Percentiles rank a stretch among this genome's conserved stretches.
Evolutionary conservation across 1,284 basidiomycete species (phyloP).

Genomic region (Tylopilus orsonianus): DNA sequence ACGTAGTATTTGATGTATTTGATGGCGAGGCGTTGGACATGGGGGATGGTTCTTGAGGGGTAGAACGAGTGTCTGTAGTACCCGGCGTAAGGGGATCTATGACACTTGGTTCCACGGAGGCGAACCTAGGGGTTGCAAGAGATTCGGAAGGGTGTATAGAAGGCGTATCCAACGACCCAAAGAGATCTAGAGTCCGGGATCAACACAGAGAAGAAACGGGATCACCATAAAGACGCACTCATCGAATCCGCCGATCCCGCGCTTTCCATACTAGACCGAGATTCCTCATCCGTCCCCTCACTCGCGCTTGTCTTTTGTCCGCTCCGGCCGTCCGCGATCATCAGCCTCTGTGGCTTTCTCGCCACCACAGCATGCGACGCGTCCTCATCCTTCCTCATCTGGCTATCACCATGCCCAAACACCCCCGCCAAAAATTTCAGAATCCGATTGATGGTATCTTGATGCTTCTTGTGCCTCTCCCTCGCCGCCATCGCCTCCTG

Average conservation of each 20-base stretch:
- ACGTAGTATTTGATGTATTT: slow-evolving; percentile 13
- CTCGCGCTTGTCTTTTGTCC: slow-evolving; percentile 40
- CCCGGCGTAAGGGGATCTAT: slow-evolving; percentile 22
- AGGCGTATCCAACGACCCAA: slow-evolving; percentile 35
- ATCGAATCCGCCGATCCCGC: slow-evolving; percentile 24
- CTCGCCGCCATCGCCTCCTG: slow-evolving; percentile 83
- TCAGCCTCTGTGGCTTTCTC: slow-evolving; percentile 52
- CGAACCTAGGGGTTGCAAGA: slow-evolving; percentile 23
- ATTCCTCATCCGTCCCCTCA: slow-evolving; percentile 41
- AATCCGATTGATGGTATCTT: slow-evolving; percentile 97
- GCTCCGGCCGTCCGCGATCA: slow-evolving; percentile 60
- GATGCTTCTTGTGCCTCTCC: slow-evolving; percentile 84
- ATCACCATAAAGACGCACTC: slow-evolving; percentile 12
- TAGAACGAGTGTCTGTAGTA: slow-evolving; percentile 9
- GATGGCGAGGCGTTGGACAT: not conserved
- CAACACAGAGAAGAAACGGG: not conserved
- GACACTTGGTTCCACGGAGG: slow-evolving; percentile 27
- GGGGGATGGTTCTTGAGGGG: slow-evolving; percentile 8
- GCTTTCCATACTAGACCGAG: slow-evolving; percentile 27
- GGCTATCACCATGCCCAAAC: slow-evolving; percentile 65
- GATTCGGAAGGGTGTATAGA: slow-evolving; percentile 31
- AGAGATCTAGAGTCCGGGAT: slow-evolving; percentile 26
- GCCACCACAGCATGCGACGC: slow-evolving; percentile 49
- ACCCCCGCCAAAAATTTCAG: slow-evolving; percentile 92
- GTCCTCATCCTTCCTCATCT: slow-evolving; percentile 45